Conservation (phyloP, 257 asterid genomes). For the Solanum sparsipilum region DNA sequence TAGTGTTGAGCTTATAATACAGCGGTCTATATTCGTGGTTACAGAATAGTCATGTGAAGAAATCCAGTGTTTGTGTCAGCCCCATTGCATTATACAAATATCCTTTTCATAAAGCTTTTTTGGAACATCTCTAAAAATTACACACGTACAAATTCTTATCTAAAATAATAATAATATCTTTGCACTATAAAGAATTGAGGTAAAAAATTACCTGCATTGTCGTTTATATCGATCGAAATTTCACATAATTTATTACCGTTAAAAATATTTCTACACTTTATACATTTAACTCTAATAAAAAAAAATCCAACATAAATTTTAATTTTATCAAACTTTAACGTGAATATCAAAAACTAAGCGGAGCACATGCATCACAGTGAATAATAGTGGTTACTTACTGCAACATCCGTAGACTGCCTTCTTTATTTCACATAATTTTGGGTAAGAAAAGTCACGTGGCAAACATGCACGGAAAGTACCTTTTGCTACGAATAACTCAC, state of each 20-base stretch:
- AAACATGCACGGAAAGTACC: not conserved
- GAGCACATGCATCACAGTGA: not conserved
- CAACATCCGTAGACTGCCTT: not conserved
- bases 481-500: not conserved
- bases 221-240: not conserved
- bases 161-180: not conserved
- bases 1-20: not conserved
- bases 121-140: not conserved
- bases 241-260: not conserved
- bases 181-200: not conserved
- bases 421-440: not conserved
- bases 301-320: no score
- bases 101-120: not conserved
- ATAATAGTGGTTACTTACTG: not conserved
- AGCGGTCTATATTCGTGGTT: not conserved
- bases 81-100: not conserved
- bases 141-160: not conserved
- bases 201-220: not conserved
- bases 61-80: not conserved
- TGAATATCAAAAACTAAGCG: not conserved
- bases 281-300: no score
- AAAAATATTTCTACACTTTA: not conserved
- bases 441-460: constrained; percentile 1
- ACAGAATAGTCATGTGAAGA: not conserved
- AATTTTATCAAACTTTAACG: fast-evolving